These are phyloP conservation scores for Colletotrichum falcatum DNA, from an alignment of 2,329 filamentous ascomycete species.

Conservation along the genomic window DNA sequence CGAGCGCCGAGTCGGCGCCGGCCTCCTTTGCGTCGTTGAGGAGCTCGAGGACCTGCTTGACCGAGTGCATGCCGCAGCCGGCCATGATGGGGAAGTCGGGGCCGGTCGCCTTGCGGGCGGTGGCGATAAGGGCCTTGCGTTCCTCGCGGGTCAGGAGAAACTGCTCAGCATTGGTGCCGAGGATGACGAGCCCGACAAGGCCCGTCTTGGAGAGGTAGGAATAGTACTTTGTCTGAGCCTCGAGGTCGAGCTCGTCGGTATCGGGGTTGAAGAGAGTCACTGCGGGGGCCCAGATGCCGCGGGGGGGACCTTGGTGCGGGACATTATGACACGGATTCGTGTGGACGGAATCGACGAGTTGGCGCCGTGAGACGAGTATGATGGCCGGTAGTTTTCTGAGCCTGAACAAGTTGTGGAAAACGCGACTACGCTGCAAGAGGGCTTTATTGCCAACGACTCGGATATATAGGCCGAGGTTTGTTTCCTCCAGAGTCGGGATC, in stretches of 20 bases:
- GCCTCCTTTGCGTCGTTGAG: conserved; percentile 69
- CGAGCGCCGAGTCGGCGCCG: conserved; percentile 71
- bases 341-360: background rate
- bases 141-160: conserved; percentile 71
- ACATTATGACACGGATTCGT: conserved; percentile 16
- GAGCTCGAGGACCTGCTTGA: conserved; percentile 71
- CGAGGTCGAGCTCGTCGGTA: conserved; percentile 61
- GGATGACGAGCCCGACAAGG: conserved; percentile 63
- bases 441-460: conserved; percentile 22
- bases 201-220: conserved; percentile 62
- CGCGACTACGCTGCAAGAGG: background rate
- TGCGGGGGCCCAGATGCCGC: conserved; percentile 63
- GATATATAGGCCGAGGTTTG: conserved; percentile 26
- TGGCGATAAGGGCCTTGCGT: conserved; percentile 65
- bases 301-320: conserved; percentile 43
- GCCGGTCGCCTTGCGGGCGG: conserved; percentile 66
- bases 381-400: background rate
- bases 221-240: conserved; percentile 63
- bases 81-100: conserved; percentile 70
- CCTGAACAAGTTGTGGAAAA: background rate
- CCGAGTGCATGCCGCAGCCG: conserved; percentile 73
- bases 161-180: conserved; percentile 68
- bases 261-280: conserved; percentile 65
- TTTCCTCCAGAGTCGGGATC: conserved; percentile 4
- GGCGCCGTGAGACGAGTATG: background rate